These are phyloP conservation scores for Croton setiger DNA, from an alignment of 441 rosid species.

Conservation along the genomic window DNA sequence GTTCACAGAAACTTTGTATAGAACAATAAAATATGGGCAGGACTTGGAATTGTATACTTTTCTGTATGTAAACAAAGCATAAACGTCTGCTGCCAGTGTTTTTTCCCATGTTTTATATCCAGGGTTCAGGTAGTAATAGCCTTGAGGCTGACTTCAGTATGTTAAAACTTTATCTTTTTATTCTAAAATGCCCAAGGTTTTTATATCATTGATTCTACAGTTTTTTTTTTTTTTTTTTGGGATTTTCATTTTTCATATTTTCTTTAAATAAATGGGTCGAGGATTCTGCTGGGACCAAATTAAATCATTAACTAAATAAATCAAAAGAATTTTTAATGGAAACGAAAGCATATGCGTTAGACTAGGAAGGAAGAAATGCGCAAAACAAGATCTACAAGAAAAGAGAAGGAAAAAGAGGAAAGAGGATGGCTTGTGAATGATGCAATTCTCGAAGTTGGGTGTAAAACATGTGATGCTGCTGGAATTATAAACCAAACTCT, in stretches of 20 bases:
- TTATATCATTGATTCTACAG: neutral
- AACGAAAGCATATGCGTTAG: neutral
- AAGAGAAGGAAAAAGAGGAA: neutral
- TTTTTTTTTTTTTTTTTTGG: neutral
- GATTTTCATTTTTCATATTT: too few relatives aligned
- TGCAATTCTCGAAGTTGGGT: neutral
- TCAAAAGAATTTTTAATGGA: neutral
- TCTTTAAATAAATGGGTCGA: neutral
- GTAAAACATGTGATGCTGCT: neutral
- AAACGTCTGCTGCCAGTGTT: constrained; percentile 19
- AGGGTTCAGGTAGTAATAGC: too few relatives aligned
- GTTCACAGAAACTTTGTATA: constrained; percentile 22
- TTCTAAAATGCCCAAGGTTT: too few relatives aligned
- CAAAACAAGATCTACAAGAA: neutral
- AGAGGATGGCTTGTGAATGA: neutral
- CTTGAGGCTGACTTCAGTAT: too few relatives aligned
- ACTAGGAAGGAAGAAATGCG: neutral
- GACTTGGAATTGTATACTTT: constrained; percentile 8
- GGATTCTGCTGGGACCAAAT: too few relatives aligned
- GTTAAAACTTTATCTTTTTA: too few relatives aligned
- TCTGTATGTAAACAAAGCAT: neutral
- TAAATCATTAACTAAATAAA: too few relatives aligned
- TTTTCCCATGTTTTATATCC: neutral
- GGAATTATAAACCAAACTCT: neutral
- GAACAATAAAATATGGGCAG: constrained; percentile 29